Evolutionary conservation across 148 eudicot species (phyloP), one percentile per base, ranked within the genome.

Genomic region (Amaranthus palmeri): DNA sequence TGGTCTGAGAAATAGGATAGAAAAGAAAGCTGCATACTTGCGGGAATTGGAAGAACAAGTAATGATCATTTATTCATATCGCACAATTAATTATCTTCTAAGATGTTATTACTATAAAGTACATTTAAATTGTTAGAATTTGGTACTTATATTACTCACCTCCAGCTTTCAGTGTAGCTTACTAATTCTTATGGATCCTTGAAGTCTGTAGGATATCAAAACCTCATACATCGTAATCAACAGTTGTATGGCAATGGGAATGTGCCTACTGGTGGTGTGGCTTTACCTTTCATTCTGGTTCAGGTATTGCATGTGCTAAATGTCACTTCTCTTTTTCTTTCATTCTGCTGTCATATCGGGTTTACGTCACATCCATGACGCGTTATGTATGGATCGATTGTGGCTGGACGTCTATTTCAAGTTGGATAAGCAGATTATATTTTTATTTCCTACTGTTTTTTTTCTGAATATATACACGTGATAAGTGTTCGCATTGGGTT

Each of bases 41-140:
- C 85, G 82, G 77, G 98, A 93, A 75, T 78, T 93, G 55, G 92
- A 93, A 71, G 98, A 90, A 67, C 98, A 92, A 75, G 98, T 92
- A 86, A 83, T 71, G 56, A 61, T 70, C 10, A 71, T 42, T 71
- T 48, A 1, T 70, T 11, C 57, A 54, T 61, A 56, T 8, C 58
- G 48, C 59, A n/a, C 14, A 1, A 43, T 51, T 80, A 53, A 42
- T 63, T 63, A 25, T 60, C 51, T 57, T 72, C 53, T 15, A 44
- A 69, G 50, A 25, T 25, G 36, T 25, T 25, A 25, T 47, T 48
- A 10, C 6, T 54, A 51, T 25, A 25, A 25, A 25, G 36, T 25
- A 25, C 36, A 25, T 25, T 25, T 25, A 25, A 25, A 25, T 25
- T 25, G 36, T 25, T 25, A 25, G 0, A 25, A 25, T 25, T 25